Base-by-base conservation (phyloP, 2,329 filamentous ascomycete species). In the Sphaerostilbella broomeana region DNA sequence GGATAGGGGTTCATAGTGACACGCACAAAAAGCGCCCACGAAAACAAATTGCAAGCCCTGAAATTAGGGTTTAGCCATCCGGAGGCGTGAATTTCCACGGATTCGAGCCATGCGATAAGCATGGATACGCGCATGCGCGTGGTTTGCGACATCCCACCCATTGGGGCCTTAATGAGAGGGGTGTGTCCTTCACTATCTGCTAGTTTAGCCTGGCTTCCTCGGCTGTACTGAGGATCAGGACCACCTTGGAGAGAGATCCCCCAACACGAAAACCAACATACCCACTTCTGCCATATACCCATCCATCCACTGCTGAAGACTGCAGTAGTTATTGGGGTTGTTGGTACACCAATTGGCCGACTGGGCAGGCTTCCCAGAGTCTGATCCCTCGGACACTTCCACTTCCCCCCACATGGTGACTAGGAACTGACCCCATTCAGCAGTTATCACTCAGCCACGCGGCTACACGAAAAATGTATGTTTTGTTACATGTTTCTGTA, bases 31-130 rank as follows among this genome's bases (percentile, higher is more conserved):
- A 28, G 11, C 33, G 13, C 30, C 18, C 24, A 38, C 39, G 31
- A 28, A 31, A n/a, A 20, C 24, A 27, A 26, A 32, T 13, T 15
- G 16, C 26, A 40, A 40, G 36, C 41, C 36, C 36, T 38, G 37
- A 35, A 35, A 30, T 20, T 40, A 43, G 41, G 41, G 41, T 37
- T 40, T 42, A 29, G 34, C 16, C 17, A 15, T 30, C n/a, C n/a
- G 12, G 15, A 26, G 29, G 40, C 40, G 40, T 28, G 29, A 42
- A 34, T 35, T 42, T 38, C 29, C 24, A 28, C 28, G 29, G 20
- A 10, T 17, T 24, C 17, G n/a, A 25, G 15, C n/a, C 19, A 21
- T n/a, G 38, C 29, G 35, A 38, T 38, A 33, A 38, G 40, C 19
- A 38, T 28, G 27, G 31, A 21, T 13, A 5, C 11, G 27, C 36